phyloP scores from a whole-genome alignment of 2,329 filamentous ascomycete genomes.

The Stachybotrys chartarum region DNA sequence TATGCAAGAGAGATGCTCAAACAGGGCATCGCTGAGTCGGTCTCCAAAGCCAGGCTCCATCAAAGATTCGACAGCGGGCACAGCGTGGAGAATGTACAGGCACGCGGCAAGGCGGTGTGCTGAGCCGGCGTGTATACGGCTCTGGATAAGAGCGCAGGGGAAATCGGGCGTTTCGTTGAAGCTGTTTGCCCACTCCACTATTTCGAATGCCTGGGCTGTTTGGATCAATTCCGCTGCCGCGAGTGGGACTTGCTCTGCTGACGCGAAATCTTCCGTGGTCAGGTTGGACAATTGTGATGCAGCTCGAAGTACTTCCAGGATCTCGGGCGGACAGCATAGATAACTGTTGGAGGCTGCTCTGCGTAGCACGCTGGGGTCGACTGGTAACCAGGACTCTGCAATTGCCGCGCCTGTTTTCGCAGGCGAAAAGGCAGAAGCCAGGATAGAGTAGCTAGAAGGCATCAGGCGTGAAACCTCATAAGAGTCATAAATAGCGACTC shows the following conservation, averaged over 20 bases:
- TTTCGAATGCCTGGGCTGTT: conserved; percentile 31
- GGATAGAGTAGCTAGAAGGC: conserved; percentile 32
- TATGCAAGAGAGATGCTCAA: conserved; percentile 38
- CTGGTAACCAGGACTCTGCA: conserved; percentile 24
- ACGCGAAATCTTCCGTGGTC: conserved; percentile 15
- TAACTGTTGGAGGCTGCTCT: conserved; percentile 37
- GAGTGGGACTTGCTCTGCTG: conserved; percentile 19
- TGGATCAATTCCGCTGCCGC: conserved; percentile 25
- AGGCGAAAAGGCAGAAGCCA: conserved; percentile 35
- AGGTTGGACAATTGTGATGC: conserved; percentile 32
- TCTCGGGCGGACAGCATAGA: conserved; percentile 36
- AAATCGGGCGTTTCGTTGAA: conserved; percentile 19
- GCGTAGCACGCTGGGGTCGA: conserved; percentile 28
- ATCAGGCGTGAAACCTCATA: background rate
- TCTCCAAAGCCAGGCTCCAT: conserved; percentile 20
- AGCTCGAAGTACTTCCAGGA: conserved; percentile 35
- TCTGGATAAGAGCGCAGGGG: conserved; percentile 13
- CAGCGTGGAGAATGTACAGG: conserved; percentile 37
- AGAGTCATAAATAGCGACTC: conserved; percentile 8
- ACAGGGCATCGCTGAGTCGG: conserved; percentile 35
- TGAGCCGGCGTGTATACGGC: conserved; percentile 31
- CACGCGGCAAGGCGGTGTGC: conserved; percentile 36
- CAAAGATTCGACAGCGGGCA: conserved; percentile 16
- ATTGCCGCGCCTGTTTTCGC: conserved; percentile 15
- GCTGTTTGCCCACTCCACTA: conserved; percentile 31